These are phyloP conservation scores for Nannochloris sp. DNA, from an alignment of 139 green algal species.

Conservation along the genomic window DNA sequence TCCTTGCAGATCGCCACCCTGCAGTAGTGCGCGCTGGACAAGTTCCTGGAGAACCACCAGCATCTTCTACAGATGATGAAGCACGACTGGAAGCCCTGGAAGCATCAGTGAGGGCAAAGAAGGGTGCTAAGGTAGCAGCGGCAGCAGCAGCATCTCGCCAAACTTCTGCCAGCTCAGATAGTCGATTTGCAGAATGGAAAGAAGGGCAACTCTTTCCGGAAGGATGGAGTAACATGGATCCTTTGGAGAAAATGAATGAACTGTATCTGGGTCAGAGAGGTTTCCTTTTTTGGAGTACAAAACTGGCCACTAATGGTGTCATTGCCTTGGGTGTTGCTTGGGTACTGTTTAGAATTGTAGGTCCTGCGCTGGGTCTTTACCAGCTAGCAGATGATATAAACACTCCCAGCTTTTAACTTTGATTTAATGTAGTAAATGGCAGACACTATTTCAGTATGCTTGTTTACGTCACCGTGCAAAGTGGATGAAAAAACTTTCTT, in stretches of 20 bases:
- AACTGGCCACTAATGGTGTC: slow-evolving; percentile 19
- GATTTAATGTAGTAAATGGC: too few species aligned
- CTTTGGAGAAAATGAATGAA: slow-evolving; percentile 41
- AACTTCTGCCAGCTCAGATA: not conserved
- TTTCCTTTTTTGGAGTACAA: slow-evolving; percentile 66
- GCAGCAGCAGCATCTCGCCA: not conserved
- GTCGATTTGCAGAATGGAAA: slow-evolving; percentile 41
- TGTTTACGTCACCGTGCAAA: too few species aligned
- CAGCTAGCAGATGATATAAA: slow-evolving; percentile 51
- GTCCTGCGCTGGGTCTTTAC: slow-evolving; percentile 68
- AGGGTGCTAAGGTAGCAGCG: slow-evolving; percentile 14
- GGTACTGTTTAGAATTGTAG: slow-evolving; percentile 74
- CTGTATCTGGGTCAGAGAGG: slow-evolving; percentile 68
- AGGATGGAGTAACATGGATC: slow-evolving; percentile 65
- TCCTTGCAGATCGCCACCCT: not conserved
- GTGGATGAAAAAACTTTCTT: too few species aligned
- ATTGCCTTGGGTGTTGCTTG: slow-evolving; percentile 50
- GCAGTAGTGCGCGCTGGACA: not conserved
- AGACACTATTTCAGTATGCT: too few species aligned
- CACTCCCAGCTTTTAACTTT: slow-evolving; percentile 15
- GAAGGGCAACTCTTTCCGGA: slow-evolving; percentile 70
- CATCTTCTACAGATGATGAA: slow-evolving; percentile 17
- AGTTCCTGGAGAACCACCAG: not conserved
- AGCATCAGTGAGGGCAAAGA: slow-evolving; percentile 1
- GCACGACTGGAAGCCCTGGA: slow-evolving; percentile 29